Percentiles rank a stretch among this genome's conserved stretches.
Evolutionary conservation across 371 early-diverging fungal species (phyloP).

Genomic region (Mucor irregularis): DNA sequence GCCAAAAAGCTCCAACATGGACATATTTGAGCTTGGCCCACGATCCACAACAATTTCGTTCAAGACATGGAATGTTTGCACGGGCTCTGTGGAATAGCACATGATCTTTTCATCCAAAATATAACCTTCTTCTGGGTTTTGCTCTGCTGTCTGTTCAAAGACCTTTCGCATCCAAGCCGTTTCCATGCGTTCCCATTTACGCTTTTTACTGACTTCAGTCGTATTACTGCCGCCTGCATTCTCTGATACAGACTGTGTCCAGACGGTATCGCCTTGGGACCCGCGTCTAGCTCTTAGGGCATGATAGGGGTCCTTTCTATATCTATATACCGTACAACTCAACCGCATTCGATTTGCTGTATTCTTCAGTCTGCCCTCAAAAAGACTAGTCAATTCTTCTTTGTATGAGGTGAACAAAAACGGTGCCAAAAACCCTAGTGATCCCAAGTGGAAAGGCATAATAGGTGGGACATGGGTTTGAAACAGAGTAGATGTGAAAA

Average conservation of each 20-base stretch:
- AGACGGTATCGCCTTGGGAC: not conserved
- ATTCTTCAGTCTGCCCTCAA: slow-evolving; percentile 59
- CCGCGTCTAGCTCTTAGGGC: not conserved
- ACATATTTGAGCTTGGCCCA: slow-evolving; percentile 88
- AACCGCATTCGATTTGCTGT: slow-evolving; percentile 82
- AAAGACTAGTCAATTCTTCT: slow-evolving; percentile 52
- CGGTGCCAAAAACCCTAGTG: slow-evolving; percentile 89
- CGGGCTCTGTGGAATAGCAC: slow-evolving; percentile 38
- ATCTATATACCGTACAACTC: slow-evolving; percentile 75
- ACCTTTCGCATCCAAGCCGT: slow-evolving; percentile 36
- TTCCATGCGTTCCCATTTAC: slow-evolving; percentile 25
- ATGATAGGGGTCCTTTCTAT: slow-evolving; percentile 25
- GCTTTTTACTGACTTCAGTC: not conserved
- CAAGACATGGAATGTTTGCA: slow-evolving; percentile 62
- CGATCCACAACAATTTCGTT: slow-evolving; percentile 87
- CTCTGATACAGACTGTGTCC: not conserved
- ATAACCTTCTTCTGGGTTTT: not conserved
- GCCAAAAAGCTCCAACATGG: slow-evolving; percentile 86
- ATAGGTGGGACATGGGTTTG: slow-evolving; percentile 86
- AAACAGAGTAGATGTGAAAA: slow-evolving; percentile 88
- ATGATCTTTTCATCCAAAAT: slow-evolving; percentile 19
- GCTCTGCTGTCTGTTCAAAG: slow-evolving; percentile 4
- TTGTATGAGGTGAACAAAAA: slow-evolving; percentile 68
- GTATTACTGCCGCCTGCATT: not conserved
- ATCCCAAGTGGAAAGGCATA: slow-evolving; percentile 86